Evolutionary conservation across 768 basidiomycete species (phyloP).

Genomic region (Rhodotorula sphaerocarpa): DNA sequence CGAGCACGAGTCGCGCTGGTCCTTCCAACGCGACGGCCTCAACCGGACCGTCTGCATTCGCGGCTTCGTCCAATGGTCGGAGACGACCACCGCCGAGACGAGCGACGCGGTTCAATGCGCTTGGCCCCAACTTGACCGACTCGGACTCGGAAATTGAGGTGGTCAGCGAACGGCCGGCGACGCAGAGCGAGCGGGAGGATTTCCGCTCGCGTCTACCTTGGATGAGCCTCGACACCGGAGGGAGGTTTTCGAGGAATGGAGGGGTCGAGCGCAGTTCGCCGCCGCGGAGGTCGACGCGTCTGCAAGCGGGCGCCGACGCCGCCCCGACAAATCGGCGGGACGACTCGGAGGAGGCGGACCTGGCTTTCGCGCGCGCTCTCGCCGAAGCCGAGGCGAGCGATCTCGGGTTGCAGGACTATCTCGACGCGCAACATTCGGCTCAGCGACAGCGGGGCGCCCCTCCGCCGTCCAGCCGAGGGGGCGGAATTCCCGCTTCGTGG

Average conservation of each 20-base stretch:
- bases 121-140: neutral
- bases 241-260: too few relatives aligned
- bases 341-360: neutral
- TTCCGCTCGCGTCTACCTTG: too few relatives aligned
- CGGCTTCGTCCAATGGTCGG: too few relatives aligned
- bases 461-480: neutral
- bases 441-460: neutral
- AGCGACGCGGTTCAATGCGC: neutral
- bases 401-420: neutral
- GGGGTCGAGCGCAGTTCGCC: neutral
- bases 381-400: neutral
- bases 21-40: too few relatives aligned
- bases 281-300: neutral
- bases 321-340: neutral
- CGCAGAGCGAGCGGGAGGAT: too few relatives aligned
- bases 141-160: slow-evolving; percentile 5
- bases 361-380: neutral
- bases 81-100: too few relatives aligned
- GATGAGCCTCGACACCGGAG: too few relatives aligned
- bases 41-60: neutral
- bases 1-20: too few relatives aligned
- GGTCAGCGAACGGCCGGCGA: neutral
- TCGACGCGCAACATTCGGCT: neutral
- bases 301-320: neutral
- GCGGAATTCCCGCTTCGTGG: neutral